Evolutionary conservation across 2,329 filamentous ascomycete genomes (phyloP).

Genomic region (Ilyonectria sp.): DNA sequence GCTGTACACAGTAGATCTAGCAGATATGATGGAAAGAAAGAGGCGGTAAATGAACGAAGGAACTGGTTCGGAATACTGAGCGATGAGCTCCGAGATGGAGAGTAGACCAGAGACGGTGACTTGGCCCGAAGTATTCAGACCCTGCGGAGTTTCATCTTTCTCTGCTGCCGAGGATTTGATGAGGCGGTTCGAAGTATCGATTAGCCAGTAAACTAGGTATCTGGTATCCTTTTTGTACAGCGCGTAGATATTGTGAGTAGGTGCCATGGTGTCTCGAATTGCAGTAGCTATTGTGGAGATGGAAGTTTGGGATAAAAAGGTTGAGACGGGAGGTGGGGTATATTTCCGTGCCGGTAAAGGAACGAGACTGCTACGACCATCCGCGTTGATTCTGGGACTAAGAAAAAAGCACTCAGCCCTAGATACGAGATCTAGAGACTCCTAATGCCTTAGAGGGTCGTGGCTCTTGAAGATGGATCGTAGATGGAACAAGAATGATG

Average conservation of each 20-base stretch:
- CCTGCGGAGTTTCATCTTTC: constrained; percentile 27
- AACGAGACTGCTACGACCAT: no score
- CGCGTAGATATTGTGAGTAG: constrained; percentile 51
- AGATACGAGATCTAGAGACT: no score
- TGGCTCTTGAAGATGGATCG: no score
- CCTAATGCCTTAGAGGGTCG: no score
- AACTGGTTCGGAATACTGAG: constrained; percentile 45
- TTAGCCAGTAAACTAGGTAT: constrained; percentile 57
- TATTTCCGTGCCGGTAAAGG: no score
- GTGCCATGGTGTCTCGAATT: constrained; percentile 59
- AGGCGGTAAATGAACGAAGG: constrained; percentile 54
- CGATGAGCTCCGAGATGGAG: constrained; percentile 58
- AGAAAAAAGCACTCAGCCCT: no score
- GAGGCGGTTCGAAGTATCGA: constrained; percentile 56
- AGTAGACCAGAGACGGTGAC: constrained; percentile 55
- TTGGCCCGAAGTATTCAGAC: constrained; percentile 56
- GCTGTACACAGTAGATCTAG: constrained; percentile 47
- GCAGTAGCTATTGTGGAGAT: background rate
- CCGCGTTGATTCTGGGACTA: no score
- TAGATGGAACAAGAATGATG: no score
- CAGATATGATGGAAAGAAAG: constrained; percentile 57
- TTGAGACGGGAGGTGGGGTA: no score
- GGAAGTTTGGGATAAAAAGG: no score
- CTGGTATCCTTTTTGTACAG: constrained; percentile 58
- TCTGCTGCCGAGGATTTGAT: constrained; percentile 43